Conservation (phyloP, 2,329 filamentous ascomycete species). For the Colletotrichum musae region DNA sequence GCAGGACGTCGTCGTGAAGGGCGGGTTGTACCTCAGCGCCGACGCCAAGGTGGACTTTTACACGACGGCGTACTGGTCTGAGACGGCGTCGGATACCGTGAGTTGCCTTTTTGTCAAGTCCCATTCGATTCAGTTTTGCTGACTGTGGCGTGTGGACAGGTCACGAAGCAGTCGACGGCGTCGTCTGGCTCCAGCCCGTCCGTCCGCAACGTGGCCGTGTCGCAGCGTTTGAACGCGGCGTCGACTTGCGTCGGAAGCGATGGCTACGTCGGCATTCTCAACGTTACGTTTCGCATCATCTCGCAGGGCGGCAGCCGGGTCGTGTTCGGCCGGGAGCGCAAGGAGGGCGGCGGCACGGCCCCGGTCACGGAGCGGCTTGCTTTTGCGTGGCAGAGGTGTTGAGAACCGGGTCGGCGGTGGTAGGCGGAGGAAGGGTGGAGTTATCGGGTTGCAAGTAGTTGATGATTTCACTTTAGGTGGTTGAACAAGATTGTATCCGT, state of each 20-base stretch:
- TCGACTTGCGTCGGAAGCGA: slow-evolving; percentile 36
- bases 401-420: neutral
- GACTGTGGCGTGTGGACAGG: neutral
- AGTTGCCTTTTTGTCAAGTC: neutral
- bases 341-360: slow-evolving; percentile 13
- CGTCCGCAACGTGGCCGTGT: slow-evolving; percentile 33
- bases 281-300: slow-evolving; percentile 41
- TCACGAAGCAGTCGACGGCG: slow-evolving; percentile 30
- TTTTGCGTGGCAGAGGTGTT: slow-evolving; percentile 35
- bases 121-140: neutral
- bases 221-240: slow-evolving; percentile 26
- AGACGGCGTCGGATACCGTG: slow-evolving; percentile 32
- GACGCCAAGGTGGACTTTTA: slow-evolving; percentile 31
- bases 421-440: too few species aligned
- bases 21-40: slow-evolving; percentile 35
- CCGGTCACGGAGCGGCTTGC: slow-evolving; percentile 36
- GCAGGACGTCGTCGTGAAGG: slow-evolving; percentile 33
- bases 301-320: slow-evolving; percentile 25
- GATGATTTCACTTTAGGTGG: too few species aligned
- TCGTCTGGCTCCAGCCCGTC: slow-evolving; percentile 16
- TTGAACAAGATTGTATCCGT: too few species aligned
- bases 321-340: slow-evolving; percentile 33
- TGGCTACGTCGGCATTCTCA: slow-evolving; percentile 41
- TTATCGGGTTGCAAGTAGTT: too few species aligned
- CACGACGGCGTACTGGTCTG: slow-evolving; percentile 36